Conservation (phyloP, 305 asterid species). For the Fraxinus nigra region DNA sequence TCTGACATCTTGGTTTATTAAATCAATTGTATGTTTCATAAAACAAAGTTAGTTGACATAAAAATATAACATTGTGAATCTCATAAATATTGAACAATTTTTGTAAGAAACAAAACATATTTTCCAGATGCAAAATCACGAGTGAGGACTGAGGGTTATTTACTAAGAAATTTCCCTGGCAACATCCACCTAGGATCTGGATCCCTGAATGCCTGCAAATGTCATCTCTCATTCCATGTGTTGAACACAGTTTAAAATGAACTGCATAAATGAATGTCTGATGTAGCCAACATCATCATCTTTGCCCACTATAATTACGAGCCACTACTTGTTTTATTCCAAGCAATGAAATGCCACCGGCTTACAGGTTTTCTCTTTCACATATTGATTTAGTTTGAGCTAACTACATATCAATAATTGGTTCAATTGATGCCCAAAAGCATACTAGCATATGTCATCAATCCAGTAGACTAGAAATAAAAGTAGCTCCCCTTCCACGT, state of each 20-base stretch:
- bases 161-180: not conserved
- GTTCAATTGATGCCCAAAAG: not conserved
- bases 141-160: not conserved
- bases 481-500: not conserved
- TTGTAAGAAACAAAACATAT: not conserved
- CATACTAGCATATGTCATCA: not conserved
- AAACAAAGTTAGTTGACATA: not conserved
- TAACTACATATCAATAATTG: not conserved
- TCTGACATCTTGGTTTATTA: not conserved
- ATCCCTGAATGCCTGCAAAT: not conserved
- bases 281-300: conserved; percentile 5
- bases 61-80: not conserved
- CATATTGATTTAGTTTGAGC: not conserved
- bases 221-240: not conserved
- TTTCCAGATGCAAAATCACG: not conserved
- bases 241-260: not conserved
- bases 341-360: not conserved
- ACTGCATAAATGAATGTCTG: not conserved
- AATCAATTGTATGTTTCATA: not conserved
- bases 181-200: not conserved
- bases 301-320: not conserved
- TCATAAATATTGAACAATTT: not conserved
- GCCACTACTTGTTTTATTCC: not conserved
- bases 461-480: not conserved
- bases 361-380: not conserved